These are phyloP conservation scores for Nemania serpens DNA, from an alignment of 2,329 filamentous ascomycete genomes.

Conservation along the genomic window DNA sequence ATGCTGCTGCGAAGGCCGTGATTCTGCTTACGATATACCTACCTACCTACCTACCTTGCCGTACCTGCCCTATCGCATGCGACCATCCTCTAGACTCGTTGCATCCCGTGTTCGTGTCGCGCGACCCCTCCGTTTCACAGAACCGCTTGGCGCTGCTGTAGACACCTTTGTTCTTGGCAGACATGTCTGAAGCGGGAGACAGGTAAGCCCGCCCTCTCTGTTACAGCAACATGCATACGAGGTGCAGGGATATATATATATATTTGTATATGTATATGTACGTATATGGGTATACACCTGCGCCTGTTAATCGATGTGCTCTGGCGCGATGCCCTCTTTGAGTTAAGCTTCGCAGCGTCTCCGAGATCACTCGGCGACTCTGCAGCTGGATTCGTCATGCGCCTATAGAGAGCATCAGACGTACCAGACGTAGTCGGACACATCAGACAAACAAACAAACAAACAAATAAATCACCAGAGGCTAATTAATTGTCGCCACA, in stretches of 20 bases:
- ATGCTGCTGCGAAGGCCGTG: slow-evolving; percentile 2
- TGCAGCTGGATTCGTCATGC: background rate
- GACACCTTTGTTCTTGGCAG: slow-evolving; percentile 23
- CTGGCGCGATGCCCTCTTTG: too few relatives aligned
- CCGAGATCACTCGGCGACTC: background rate
- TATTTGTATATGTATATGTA: too few relatives aligned
- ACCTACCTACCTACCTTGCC: too few relatives aligned
- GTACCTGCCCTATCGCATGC: background rate
- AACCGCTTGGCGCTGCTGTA: background rate
- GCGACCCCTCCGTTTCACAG: background rate
- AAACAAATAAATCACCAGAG: background rate
- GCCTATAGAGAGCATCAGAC: too few relatives aligned
- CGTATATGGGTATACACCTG: too few relatives aligned
- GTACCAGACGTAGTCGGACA: too few relatives aligned
- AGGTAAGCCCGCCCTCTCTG: slow-evolving; percentile 36
- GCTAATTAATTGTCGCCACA: slow-evolving; percentile 35
- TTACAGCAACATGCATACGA: too few relatives aligned
- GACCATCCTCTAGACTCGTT: background rate
- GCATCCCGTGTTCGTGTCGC: background rate
- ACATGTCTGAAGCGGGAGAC: slow-evolving; percentile 46
- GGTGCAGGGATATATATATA: too few relatives aligned
- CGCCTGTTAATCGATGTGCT: too few relatives aligned
- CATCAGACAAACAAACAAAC: background rate
- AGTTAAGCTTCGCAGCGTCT: too few relatives aligned
- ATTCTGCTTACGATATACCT: background rate